Base-by-base conservation (phyloP, 495 filamentous ascomycete species). In the Hypoxylon rickii region DNA sequence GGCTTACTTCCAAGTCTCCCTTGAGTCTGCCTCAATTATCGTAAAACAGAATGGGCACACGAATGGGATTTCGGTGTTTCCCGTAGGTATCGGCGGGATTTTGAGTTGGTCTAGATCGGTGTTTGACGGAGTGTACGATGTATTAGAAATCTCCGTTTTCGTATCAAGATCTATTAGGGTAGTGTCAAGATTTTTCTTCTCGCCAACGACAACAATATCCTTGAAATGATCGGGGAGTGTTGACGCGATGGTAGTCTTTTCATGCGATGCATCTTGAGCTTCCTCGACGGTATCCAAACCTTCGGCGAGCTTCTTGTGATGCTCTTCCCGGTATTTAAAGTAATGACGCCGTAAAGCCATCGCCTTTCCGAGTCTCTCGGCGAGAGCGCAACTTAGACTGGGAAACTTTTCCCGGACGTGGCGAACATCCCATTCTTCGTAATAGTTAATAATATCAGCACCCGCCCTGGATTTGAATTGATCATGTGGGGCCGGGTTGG, bases 301-400 rank as follows among this genome's bases (percentile, higher is more conserved):
- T 31, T 65, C 51, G 1, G 61, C 43, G 1, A 76, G 51, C 42
- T 72, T 74, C 5, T 19, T 34, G 34, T 63, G 54, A 58, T 75
- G 75, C 43, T 66, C 55, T 56, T 72, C 60, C 1, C 70, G 65
- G 41, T 78, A 78, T 41, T 49, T 66, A 13, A 77, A 53, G 55
- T 68, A 73, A 21, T 71, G 61, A 2, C 71, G 66, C n/a, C 73
- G 51, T 22, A 58, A 50, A 2, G 69, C 67, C 13, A 72, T 74
- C 0, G 73, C 69, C 33, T 61, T 64, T 20, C 72, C 75, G 6
- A 78, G 61, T 1, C 74, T 60, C 19, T 66, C 48, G 0, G 64
- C 29, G 2, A 78, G 50, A 26, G 20, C 67, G 32, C 69, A 67
- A 10, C 55, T 33, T 8, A 68, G 58, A 37, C 72, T 63, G 13